Evolutionary conservation across 192 early-diverging fungal species (phyloP).

Genomic region (Entophlyctis luteolus): DNA sequence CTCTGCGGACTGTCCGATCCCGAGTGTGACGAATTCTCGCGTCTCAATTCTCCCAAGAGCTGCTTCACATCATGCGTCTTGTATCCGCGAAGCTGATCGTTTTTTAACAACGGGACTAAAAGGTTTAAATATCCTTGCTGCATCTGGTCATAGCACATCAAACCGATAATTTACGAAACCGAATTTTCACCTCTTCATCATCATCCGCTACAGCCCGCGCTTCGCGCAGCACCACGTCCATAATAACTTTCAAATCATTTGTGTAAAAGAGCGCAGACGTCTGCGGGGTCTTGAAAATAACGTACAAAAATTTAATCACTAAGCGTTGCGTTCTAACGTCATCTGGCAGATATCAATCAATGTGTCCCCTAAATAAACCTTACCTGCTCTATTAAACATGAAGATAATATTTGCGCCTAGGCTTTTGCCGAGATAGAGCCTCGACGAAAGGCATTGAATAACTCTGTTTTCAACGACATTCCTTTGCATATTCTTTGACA

Average conservation of each 20-base stretch:
- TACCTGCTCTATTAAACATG: conserved; percentile 85
- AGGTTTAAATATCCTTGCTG: conserved; percentile 41
- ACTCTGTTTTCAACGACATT: conserved; percentile 50
- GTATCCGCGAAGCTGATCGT: conserved; percentile 13
- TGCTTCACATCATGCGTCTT: conserved; percentile 7
- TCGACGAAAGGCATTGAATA: conserved; percentile 41
- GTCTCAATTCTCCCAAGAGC: conserved; percentile 14
- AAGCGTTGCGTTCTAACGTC: conserved; percentile 12
- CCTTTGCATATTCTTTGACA: conserved; percentile 41
- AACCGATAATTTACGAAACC: background rate
- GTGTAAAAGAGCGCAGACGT: conserved; percentile 81
- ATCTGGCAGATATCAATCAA: conserved; percentile 1
- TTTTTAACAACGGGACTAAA: conserved; percentile 27
- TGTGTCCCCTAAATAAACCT: conserved; percentile 10
- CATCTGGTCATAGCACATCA: too few relatives aligned
- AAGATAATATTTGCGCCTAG: conserved; percentile 88
- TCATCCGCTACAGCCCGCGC: conserved; percentile 69
- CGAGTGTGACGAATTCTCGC: background rate
- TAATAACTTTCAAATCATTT: conserved; percentile 82
- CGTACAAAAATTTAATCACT: conserved; percentile 62
- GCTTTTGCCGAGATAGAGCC: conserved; percentile 65
- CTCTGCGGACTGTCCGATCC: background rate
- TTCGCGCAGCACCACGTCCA: conserved; percentile 85
- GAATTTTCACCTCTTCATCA: conserved; percentile 46
- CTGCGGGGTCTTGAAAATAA: conserved; percentile 61